Evolutionary conservation across 1,284 basidiomycete genomes (phyloP), one percentile per base, ranked within the genome.

Genomic region (Cerioporus squamosus): DNA sequence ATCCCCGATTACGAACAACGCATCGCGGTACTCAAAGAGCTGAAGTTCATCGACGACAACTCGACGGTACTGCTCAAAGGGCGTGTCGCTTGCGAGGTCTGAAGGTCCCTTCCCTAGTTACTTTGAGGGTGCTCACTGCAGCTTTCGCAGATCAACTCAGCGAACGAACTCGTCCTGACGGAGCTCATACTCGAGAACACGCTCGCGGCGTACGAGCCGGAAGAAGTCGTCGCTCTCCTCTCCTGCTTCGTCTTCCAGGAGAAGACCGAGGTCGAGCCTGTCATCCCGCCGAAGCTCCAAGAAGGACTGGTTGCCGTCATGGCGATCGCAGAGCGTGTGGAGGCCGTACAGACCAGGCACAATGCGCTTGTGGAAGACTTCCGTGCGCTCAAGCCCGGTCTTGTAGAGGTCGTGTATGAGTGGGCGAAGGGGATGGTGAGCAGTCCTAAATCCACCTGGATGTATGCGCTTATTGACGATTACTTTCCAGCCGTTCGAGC

Each of bases 221-320:
- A 95, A 74, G 97, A 99, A 75, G 93, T 96, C 43, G 97, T 98
- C n/a, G 97, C 97, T 1, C 82, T 99, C 31, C 82, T 99, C 2
- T 98, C 96, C 5, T 92, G 93, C 68, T 98, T 99, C 70, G 88
- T 99, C 29, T 98, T 98, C 75, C 95, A 98, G 72, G 97, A 99
- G 70, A 98, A 98, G 79, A 95, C 94, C 12, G 94, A 96, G 18
- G 80, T 87, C 6, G 90, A 96, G 67, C 95, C 96, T 17, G 75
- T 82, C 6, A 82, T 98, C 44, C 86, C 92, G 2, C 83, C 86
- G 6, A 90, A 88, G 68, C 80, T 99, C 15, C 81, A 91, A 72
- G 81, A 85, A 67, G 97, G 96, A 8, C 82, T 91, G 47, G 87
- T 90, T 7, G 85, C 86, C 12, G 93, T 99, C 59, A 71, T 90